Evolutionary conservation across 2,329 filamentous ascomycete genomes (phyloP), one percentile per base, ranked within the genome.

Genomic region (Pyrenophora teres): DNA sequence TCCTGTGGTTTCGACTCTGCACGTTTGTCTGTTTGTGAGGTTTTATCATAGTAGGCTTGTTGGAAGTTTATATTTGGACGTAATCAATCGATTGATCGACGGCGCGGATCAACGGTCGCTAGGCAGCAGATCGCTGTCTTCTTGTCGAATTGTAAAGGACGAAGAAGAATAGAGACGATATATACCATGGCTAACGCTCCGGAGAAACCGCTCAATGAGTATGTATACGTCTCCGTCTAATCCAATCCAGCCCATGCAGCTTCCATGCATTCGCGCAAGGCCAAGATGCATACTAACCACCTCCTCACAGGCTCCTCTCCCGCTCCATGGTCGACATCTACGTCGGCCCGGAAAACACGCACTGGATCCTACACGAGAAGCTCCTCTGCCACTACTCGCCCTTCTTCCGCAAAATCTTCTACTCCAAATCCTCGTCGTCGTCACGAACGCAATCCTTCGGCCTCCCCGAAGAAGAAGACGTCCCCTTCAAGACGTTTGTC

Each of bases 351-450:
- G 77, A 81, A 31, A 80, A 80, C 71, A 81, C 79, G 1, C 78
- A 80, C 68, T 83, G 80, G 80, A 75, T 78, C 49, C 73, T 83
- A 3, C 81, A 83, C 74, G 79, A 83, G 63, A 81, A 81, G 59
- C 79, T 83, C 6, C 77, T 83, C 39, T 81, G 79, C 74, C 65
- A 81, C 62, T 76, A 81, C 68, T 81, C 78, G 30, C 75, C 76
- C 40, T 81, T 80, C 74, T 83, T 83, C 76, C 73, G 77, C 62
- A 74, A 77, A 47, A 76, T 78, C 69, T 82, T 83, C 74, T 77
- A 80, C 67, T 60, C 56, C 49, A 74, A 76, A 43, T 50, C 49
- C 30, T 52, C 47, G 33, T 51, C 45, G 6, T 57, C 63, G 40
- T 57, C 48, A 8, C 70, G 67, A 16, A 67, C 62, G 43, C 74